Conservation (phyloP, 306 rosid species). For the Prunus dulcis region DNA sequence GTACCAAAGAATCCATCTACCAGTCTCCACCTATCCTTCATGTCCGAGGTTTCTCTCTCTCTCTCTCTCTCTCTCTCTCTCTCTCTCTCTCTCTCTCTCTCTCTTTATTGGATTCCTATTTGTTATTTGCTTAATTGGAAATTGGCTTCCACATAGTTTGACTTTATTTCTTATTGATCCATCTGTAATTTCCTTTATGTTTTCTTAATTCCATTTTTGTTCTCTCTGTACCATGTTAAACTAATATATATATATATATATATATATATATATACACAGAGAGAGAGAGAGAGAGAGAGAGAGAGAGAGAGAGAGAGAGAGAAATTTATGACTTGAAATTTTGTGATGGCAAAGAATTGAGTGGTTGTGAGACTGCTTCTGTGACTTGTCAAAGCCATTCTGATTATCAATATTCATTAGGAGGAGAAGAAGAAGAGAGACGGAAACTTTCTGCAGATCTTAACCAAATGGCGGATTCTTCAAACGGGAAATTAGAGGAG, state of each 20-base stretch:
- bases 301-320: not conserved
- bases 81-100: not conserved
- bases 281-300: no score
- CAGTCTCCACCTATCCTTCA: constrained; percentile 39
- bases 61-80: not conserved
- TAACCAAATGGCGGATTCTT: constrained; percentile 43
- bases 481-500: constrained; percentile 34
- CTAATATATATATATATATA: not conserved
- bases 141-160: constrained; percentile 1
- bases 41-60: not conserved
- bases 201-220: not conserved
- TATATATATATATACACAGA: not conserved
- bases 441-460: constrained; percentile 7
- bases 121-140: not conserved
- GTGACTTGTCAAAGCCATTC: constrained; percentile 1
- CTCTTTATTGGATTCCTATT: not conserved
- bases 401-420: constrained; percentile 16
- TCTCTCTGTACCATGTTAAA: not conserved
- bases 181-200: not conserved
- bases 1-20: constrained; percentile 26
- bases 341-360: constrained; percentile 8
- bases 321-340: not conserved
- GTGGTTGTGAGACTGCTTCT: not conserved
- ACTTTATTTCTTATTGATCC: constrained; percentile 4
- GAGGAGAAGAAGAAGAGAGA: constrained; percentile 21